Evolutionary conservation across 345 rosid species (phyloP).

Genomic region (Eucalyptus lansdowneana): DNA sequence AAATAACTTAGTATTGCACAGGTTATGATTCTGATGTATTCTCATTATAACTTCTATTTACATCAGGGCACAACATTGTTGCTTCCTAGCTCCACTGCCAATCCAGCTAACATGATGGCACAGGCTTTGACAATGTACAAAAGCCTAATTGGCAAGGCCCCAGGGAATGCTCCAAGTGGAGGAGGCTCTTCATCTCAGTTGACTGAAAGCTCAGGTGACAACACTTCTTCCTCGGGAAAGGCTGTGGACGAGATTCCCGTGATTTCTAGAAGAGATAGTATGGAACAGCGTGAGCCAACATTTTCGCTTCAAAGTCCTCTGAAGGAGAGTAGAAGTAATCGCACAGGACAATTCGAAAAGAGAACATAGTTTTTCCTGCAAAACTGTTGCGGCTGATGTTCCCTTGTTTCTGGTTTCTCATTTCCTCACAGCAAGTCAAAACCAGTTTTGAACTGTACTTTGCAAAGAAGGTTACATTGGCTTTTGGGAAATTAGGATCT

Average conservation of each 20-base stretch:
- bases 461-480: background rate
- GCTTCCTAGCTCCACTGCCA: conserved; percentile 63
- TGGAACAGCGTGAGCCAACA: background rate
- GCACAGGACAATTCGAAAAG: background rate
- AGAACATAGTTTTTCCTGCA: background rate
- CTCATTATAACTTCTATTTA: background rate
- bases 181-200: background rate
- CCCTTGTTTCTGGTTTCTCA: background rate
- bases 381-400: background rate
- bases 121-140: conserved; percentile 79
- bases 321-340: conserved; percentile 6
- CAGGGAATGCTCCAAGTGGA: conserved; percentile 9
- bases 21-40: background rate
- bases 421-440: background rate
- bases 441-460: background rate
- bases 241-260: conserved; percentile 3
- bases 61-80: conserved; percentile 77
- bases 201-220: conserved; percentile 2
- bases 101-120: conserved; percentile 64
- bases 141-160: conserved; percentile 28
- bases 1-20: background rate
- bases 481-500: background rate
- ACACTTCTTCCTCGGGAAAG: conserved; percentile 3
- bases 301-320: conserved; percentile 63
- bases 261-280: conserved; percentile 1